These are phyloP conservation scores for Puccinia horiana DNA, from an alignment of 1,284 basidiomycete species.

Conservation along the genomic window DNA sequence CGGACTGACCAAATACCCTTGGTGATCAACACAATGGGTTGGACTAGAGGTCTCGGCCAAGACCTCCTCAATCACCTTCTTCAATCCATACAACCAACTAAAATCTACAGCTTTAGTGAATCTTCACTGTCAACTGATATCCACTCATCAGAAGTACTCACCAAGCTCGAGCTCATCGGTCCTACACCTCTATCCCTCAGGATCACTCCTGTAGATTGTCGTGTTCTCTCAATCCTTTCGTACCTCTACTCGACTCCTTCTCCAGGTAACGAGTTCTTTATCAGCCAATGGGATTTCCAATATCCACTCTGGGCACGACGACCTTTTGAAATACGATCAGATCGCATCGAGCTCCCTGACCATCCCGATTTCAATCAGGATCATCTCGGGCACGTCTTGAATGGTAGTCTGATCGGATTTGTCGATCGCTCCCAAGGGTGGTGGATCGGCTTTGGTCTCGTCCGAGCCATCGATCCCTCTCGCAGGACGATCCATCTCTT, in stretches of 20 bases:
- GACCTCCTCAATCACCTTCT: conserved; percentile 35
- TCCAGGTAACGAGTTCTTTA: not conserved
- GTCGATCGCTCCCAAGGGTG: not conserved
- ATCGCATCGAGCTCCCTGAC: conserved; percentile 4
- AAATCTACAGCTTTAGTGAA: conserved; percentile 33
- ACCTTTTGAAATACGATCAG: conserved; percentile 7
- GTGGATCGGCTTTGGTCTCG: conserved; percentile 30
- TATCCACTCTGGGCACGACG: conserved; percentile 20
- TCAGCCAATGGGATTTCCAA: conserved; percentile 23
- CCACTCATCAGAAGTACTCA: not conserved
- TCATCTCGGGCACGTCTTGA: conserved; percentile 25
- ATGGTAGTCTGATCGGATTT: conserved; percentile 17
- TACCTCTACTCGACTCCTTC: conserved; percentile 28
- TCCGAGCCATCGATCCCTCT: conserved; percentile 4
- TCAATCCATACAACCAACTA: conserved; percentile 28
- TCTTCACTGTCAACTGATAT: not conserved
- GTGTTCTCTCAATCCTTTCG: conserved; percentile 24
- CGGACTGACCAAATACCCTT: conserved; percentile 21
- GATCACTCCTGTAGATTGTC: conserved; percentile 23
- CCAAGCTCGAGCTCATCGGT: conserved; percentile 35
- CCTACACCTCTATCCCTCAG: conserved; percentile 35
- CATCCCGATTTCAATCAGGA: conserved; percentile 31
- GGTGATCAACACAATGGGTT: conserved; percentile 48
- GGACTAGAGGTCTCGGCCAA: conserved; percentile 36
- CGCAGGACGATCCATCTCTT: conserved; percentile 15